These are phyloP conservation scores for Macroventuria anomochaeta DNA, from an alignment of 2,329 filamentous ascomycete genomes.

Conservation along the genomic window DNA sequence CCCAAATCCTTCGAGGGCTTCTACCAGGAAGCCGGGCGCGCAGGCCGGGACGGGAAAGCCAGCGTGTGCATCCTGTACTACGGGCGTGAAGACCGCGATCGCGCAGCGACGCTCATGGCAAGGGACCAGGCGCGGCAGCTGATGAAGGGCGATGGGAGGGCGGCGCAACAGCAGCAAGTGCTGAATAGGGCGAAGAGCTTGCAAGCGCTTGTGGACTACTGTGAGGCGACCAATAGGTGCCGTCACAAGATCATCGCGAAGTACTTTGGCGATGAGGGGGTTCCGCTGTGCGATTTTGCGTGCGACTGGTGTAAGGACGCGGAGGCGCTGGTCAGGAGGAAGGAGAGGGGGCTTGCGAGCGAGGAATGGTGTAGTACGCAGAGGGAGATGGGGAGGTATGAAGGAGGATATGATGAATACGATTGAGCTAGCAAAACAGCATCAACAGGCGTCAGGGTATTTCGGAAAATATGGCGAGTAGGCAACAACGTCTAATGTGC, in stretches of 20 bases:
- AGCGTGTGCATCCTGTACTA: conserved; percentile 91
- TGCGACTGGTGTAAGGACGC: conserved; percentile 59
- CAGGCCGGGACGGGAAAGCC: conserved; percentile 87
- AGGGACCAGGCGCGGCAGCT: conserved; percentile 58
- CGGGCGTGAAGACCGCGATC: conserved; percentile 82
- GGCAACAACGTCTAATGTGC: too few species aligned
- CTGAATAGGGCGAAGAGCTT: conserved; percentile 53
- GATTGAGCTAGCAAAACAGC: conserved; percentile 25
- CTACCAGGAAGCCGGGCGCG: conserved; percentile 93
- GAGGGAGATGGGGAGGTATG: conserved; percentile 52
- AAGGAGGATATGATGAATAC: conserved; percentile 42
- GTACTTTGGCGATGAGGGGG: conserved; percentile 48
- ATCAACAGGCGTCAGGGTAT: background rate
- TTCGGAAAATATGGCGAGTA: too few species aligned
- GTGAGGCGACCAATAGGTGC: conserved; percentile 76
- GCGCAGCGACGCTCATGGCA: conserved; percentile 64
- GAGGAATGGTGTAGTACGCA: conserved; percentile 60
- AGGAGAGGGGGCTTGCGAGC: conserved; percentile 53
- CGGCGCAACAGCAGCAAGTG: conserved; percentile 46
- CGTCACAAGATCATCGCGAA: conserved; percentile 63
- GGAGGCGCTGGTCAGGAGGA: conserved; percentile 49
- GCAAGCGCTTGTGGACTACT: conserved; percentile 74
- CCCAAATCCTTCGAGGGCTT: conserved; percentile 95
- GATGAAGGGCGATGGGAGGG: conserved; percentile 44
- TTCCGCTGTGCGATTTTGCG: conserved; percentile 53